Base-by-base conservation (phyloP, 2,329 filamentous ascomycete species). In the Aspergillus pseudotamarii region DNA sequence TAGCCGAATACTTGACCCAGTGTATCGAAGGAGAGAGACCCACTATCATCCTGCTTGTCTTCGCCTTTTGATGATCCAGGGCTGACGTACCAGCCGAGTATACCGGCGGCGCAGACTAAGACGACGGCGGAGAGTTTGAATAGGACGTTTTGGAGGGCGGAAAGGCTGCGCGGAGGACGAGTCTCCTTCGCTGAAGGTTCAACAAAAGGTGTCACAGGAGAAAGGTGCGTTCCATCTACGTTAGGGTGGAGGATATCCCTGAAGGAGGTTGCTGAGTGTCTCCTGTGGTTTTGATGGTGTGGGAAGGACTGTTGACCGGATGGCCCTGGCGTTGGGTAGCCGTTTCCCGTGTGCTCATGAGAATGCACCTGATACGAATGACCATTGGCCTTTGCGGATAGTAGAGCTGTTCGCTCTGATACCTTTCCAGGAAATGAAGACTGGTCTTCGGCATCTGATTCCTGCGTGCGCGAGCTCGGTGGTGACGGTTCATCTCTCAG, bases 1-100 rank as follows among this genome's bases (percentile, higher is more conserved):
- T 96, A 98, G 43, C 95, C 95, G 71, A 97, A 98, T 55, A 96
- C 82, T 75, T 99, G 95, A 57, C 95, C 95, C 79, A 89, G 87
- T 34, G 89, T 72, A 70, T 90, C 93, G 79, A 97, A 91, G 1
- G 83, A 78, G 11, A 93, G 84, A 1, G 63, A 10, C 57, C 65
- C n/a, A 59, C 53, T 45, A 50, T 64, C 54, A 66, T 68, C 12
- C 51, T 67, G 45, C 21, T 79, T 78, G 36, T 80, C 75, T 21
- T 60, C 51, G 46, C 79, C 64, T 74, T 73, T 59, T 70, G 75
- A 60, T 43, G 67, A 69, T 34, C 83, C 76, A 61, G 86, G 78
- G 70, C 86, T 89, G 45, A 97, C 82, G 72, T 89, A 94, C 92
- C 94, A 98, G 54, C 94, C 95, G 3, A 92, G 80, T 2, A 96